Evolutionary conservation across 1,139 yeast genomes (phyloP).

Genomic region (Taiozyma onychis): DNA sequence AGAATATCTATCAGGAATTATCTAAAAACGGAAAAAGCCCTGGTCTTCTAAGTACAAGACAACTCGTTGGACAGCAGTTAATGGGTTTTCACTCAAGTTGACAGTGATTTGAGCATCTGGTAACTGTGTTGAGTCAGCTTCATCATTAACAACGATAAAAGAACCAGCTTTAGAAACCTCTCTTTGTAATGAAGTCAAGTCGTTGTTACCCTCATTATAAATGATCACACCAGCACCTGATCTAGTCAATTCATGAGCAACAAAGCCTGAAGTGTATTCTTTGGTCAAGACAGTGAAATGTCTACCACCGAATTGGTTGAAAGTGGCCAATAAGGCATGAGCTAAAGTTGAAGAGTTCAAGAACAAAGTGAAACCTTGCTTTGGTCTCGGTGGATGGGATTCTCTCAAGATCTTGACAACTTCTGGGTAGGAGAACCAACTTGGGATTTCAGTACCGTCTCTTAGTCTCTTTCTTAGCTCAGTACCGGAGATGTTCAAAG

Average conservation of each 20-base stretch:
- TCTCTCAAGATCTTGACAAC: slow-evolving; percentile 89
- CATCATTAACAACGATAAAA: slow-evolving; percentile 34
- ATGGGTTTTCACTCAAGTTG: slow-evolving; percentile 43
- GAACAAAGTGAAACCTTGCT: slow-evolving; percentile 79
- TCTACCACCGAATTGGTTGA: slow-evolving; percentile 84
- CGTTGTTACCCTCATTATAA: slow-evolving; percentile 32
- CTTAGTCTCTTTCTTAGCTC: slow-evolving; percentile 85
- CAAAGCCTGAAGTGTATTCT: slow-evolving; percentile 37
- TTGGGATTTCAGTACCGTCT: slow-evolving; percentile 86
- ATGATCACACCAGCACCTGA: slow-evolving; percentile 90
- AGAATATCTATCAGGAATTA: neutral
- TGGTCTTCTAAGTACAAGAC: slow-evolving; percentile 69
- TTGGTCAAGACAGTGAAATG: slow-evolving; percentile 66
- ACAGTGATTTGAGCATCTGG: slow-evolving; percentile 47
- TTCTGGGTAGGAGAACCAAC: slow-evolving; percentile 96
- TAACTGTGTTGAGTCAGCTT: slow-evolving; percentile 24
- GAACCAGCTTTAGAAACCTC: slow-evolving; percentile 41
- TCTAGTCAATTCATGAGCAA: slow-evolving; percentile 74
- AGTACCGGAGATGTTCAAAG: slow-evolving; percentile 92
- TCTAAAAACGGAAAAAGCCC: slow-evolving; percentile 56
- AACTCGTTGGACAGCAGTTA: slow-evolving; percentile 66
- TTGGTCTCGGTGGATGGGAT: slow-evolving; percentile 85
- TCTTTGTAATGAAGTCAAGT: slow-evolving; percentile 40
- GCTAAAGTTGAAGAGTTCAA: slow-evolving; percentile 56
- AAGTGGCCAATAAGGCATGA: slow-evolving; percentile 81